Base-by-base conservation (phyloP, 2,329 filamentous ascomycete genomes). In the Fusarium sp. region DNA sequence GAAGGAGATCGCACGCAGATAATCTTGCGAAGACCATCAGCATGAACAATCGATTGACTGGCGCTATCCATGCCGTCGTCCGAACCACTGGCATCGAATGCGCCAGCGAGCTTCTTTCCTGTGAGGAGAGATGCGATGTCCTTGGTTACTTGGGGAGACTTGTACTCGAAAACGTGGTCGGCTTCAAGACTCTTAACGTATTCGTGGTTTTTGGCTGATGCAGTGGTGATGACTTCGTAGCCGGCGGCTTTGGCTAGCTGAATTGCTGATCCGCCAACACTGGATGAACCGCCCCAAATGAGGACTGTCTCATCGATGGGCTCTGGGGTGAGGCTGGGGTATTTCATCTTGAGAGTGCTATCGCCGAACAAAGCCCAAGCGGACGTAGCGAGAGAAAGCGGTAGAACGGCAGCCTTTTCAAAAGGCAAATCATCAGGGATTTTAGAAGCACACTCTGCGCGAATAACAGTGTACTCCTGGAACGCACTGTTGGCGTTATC, bases 281-380 rank as follows among this genome's bases (percentile, higher is more conserved):
- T 79, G 0, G 82, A 81, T 5, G 83, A 80, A 0, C 85, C 86
- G n/a, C 85, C 85, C 83, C 84, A 88, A 39, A 80, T 63, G 13
- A 72, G 46, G 2, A 72, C 56, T 1, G 41, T 37, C 31, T 72
- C 48, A 1, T 29, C 54, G 2, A 37, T 46, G 9, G 62, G 18
- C 3, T 46, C n/a, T 0, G 66, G 38, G 3, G 23, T 21, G 5
- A 55, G 29, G 13, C 47, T 59, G 3, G 67, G 67, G 20, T 63
- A 62, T n/a, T 43, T 48, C 38, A 68, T 56, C 8, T 35, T 49
- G 3, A 68, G 44, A 2, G 44, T 47, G 16, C 67, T 52, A 18
- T 69, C 54, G 8, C 66, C 62, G 10, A 76, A 76, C 5, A 77
- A 60, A 8, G 55, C 66, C 18, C 65, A 65, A 2, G 69, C 65